Evolutionary conservation across 495 filamentous ascomycete genomes (phyloP), one percentile per base, ranked within the genome.

Genomic region (Hyphodiscus hymeniophilus): DNA sequence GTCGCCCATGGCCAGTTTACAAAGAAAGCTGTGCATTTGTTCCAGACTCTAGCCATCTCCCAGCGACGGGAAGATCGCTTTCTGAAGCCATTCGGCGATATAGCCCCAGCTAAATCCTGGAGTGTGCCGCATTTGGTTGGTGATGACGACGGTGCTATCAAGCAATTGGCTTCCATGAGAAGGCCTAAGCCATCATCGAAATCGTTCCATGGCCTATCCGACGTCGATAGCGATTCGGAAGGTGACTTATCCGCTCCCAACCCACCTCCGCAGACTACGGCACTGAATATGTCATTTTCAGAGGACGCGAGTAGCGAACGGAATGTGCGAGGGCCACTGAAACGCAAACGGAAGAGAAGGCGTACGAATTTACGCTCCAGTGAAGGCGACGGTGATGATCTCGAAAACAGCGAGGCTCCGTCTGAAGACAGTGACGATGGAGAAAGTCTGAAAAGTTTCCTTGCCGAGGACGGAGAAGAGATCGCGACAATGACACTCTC

Each of bases 1-100:
- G 22, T 77, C 21, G 60, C 62, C 31, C 75, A 78, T 49, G 72
- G 75, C 13, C 49, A 65, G 16, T 61, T 65, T 46, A 72, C 73
- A 1, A 73, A 66, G 46, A 57, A 67, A 35, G 71, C 55, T 24
- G 69, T 78, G 3, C 62, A 47, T 32, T 38, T 76, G 7, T 66
- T 76, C 33, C 36, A 45, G 20, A 52, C n/a, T 0, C 36, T 59
- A 23, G 31, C 45, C 3, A 38, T 38, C 13, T 47, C 49, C 30
- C 49, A 50, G 18, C 16, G n/a, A 7, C n/a, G 16, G 10, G 49
- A 48, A 20, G 62, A 45, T 56, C 45, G 22, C 31, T 75, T 31
- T 63, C 55, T 13, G 49, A 57, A 39, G 18, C 64, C 67, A 32
- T 60, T 62, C 15, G 43, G 51, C 10, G 38, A 49, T 5, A 54